These are phyloP conservation scores for Turritis glabra DNA, from an alignment of 345 rosid species.

Conservation along the genomic window DNA sequence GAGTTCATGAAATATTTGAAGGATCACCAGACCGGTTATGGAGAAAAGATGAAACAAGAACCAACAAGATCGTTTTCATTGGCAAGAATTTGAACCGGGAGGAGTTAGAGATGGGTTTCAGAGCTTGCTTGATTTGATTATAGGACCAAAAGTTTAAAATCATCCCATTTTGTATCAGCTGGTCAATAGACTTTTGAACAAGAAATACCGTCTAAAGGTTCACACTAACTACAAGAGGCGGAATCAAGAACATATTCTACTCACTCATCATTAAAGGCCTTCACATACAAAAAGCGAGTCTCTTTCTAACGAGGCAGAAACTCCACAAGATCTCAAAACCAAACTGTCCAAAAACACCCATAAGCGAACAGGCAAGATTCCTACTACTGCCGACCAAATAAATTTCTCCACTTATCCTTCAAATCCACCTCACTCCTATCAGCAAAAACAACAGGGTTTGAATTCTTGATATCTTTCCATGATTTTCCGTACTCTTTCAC, in stretches of 20 bases:
- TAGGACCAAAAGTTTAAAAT: neutral
- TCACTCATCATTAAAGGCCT: too few species aligned
- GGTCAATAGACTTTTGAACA: neutral
- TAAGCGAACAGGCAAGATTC: neutral
- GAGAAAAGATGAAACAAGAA: conserved; percentile 65
- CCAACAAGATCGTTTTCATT: conserved; percentile 89
- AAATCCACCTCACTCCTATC: conserved; percentile 27
- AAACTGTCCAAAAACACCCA: neutral
- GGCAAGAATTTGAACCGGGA: conserved; percentile 75
- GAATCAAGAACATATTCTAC: neutral
- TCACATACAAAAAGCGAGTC: too few species aligned
- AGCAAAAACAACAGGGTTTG: neutral
- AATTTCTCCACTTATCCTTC: conserved; percentile 33
- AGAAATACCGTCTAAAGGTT: neutral
- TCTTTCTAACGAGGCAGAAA: too few species aligned
- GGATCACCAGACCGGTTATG: conserved; percentile 88
- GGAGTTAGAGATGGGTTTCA: conserved; percentile 82
- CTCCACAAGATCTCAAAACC: neutral
- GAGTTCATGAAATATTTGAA: conserved; percentile 90
- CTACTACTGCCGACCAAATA: neutral
- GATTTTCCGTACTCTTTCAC: conserved; percentile 19
- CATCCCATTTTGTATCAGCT: neutral
- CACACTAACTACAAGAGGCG: neutral
- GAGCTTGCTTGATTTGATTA: conserved; percentile 66
- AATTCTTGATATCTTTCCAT: conserved; percentile 27